phyloP scores from a whole-genome alignment of 2,329 filamentous ascomycete species.

The Sporothrix protearum region DNA sequence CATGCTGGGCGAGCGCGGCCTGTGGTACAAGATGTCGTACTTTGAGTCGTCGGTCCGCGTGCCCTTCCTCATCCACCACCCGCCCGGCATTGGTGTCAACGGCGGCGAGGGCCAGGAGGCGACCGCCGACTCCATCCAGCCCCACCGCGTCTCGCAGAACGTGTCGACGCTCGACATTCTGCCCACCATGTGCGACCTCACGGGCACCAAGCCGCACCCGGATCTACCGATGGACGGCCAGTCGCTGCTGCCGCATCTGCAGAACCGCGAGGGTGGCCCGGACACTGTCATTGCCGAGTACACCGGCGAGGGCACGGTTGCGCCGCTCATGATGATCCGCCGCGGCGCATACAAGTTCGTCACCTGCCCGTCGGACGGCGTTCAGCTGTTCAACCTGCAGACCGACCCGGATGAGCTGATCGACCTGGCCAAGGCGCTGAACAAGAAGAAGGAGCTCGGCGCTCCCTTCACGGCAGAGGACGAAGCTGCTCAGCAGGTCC shows the following conservation, averaged over 20 bases:
- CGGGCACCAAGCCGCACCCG: slow-evolving; percentile 64
- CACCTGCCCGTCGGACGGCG: slow-evolving; percentile 76
- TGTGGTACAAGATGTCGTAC: slow-evolving; percentile 96
- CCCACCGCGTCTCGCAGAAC: slow-evolving; percentile 74
- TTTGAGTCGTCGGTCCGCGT: slow-evolving; percentile 89
- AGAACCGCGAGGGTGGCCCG: slow-evolving; percentile 55
- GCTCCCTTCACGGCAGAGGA: slow-evolving; percentile 41
- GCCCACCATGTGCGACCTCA: slow-evolving; percentile 81
- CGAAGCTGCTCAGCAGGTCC: slow-evolving; percentile 46
- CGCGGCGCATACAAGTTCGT: slow-evolving; percentile 89
- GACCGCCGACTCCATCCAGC: slow-evolving; percentile 52
- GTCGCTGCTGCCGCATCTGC: slow-evolving; percentile 75
- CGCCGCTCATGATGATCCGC: slow-evolving; percentile 90
- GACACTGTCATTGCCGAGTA: slow-evolving; percentile 95
- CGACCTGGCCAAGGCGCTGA: slow-evolving; percentile 59
- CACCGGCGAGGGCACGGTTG: slow-evolving; percentile 86
- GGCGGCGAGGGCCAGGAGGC: slow-evolving; percentile 29
- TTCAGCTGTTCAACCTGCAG: slow-evolving; percentile 77
- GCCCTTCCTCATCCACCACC: slow-evolving; percentile 79
- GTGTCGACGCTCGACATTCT: slow-evolving; percentile 90
- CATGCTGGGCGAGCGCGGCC: slow-evolving; percentile 86
- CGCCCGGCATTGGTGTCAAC: slow-evolving; percentile 42
- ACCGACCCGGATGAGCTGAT: slow-evolving; percentile 72
- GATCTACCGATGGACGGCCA: slow-evolving; percentile 81
- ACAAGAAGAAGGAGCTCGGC: slow-evolving; percentile 34